Conservation (phyloP, 108 stramenopile species). For the Nitzschia sp. region DNA sequence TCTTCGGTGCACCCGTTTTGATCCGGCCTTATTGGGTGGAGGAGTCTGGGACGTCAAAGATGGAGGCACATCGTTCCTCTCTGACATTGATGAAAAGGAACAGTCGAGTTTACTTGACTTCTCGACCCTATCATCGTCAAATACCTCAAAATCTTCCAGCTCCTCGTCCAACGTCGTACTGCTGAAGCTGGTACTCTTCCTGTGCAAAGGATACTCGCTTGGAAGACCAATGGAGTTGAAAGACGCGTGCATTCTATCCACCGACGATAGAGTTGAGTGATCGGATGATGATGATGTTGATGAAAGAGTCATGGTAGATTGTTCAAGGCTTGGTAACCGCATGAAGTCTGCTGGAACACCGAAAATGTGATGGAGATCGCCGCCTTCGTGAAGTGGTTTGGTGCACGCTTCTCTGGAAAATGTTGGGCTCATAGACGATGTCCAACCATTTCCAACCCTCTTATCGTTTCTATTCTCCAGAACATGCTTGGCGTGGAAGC, state of each 20-base stretch:
- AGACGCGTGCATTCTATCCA: not conserved
- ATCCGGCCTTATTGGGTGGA: not conserved
- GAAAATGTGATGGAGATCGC: not conserved
- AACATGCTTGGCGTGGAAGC: not conserved
- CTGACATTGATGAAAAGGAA: not conserved
- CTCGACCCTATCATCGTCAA: not conserved
- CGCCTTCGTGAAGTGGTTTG: not conserved
- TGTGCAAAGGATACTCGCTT: conserved; percentile 3
- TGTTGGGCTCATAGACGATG: conserved; percentile 2
- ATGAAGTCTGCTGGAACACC: not conserved
- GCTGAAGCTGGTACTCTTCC: conserved; percentile 11
- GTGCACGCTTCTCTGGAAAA: conserved; percentile 1
- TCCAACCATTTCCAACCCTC: too few relatives aligned
- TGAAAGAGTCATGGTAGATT: not conserved
- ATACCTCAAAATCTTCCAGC: conserved; percentile 24
- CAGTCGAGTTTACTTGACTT: not conserved
- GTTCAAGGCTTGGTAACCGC: not conserved
- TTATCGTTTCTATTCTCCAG: not conserved
- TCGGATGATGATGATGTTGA: not conserved
- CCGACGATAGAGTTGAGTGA: not conserved
- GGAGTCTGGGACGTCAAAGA: not conserved
- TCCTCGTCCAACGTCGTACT: conserved; percentile 16
- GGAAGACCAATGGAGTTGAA: conserved; percentile 4
- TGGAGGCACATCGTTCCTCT: not conserved
- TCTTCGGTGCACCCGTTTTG: not conserved